Evolutionary conservation across 2,329 filamentous ascomycete species (phyloP).

Genomic region (Cadophora gregata): DNA sequence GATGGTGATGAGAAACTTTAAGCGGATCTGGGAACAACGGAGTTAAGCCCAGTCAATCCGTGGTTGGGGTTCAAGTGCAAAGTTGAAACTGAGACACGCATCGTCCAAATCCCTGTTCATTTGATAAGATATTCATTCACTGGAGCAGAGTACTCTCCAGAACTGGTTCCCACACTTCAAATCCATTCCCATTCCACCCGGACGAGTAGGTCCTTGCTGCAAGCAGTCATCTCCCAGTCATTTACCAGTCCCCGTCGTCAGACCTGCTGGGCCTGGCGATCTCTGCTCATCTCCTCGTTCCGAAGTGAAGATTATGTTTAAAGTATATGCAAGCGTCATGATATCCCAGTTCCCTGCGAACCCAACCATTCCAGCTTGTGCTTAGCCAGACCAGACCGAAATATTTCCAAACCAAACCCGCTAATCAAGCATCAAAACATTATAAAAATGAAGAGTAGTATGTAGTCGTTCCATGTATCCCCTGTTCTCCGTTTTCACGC

Average conservation of each 20-base stretch:
- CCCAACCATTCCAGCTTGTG: not conserved
- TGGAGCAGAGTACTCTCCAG: too few species aligned
- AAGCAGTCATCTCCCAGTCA: too few species aligned
- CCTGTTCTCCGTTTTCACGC: not conserved
- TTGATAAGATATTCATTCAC: too few species aligned
- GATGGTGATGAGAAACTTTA: not conserved
- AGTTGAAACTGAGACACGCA: too few species aligned
- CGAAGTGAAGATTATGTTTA: slow-evolving; percentile 21
- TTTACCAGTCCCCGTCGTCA: not conserved
- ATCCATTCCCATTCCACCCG: too few species aligned
- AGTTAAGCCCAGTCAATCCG: too few species aligned
- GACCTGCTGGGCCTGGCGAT: not conserved
- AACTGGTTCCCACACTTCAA: too few species aligned
- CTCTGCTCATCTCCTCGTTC: not conserved
- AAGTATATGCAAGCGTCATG: slow-evolving; percentile 23
- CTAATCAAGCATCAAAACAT: not conserved
- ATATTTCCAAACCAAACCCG: not conserved
- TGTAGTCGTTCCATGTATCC: slow-evolving; percentile 9
- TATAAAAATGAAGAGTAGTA: slow-evolving; percentile 8
- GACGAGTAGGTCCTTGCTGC: too few species aligned
- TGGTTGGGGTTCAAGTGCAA: too few species aligned
- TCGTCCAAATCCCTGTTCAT: too few species aligned
- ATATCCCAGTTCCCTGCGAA: not conserved
- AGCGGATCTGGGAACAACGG: too few species aligned
- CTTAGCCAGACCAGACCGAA: not conserved